Base-by-base conservation (phyloP, 2,329 filamentous ascomycete species). In the Penicillium hordei region DNA sequence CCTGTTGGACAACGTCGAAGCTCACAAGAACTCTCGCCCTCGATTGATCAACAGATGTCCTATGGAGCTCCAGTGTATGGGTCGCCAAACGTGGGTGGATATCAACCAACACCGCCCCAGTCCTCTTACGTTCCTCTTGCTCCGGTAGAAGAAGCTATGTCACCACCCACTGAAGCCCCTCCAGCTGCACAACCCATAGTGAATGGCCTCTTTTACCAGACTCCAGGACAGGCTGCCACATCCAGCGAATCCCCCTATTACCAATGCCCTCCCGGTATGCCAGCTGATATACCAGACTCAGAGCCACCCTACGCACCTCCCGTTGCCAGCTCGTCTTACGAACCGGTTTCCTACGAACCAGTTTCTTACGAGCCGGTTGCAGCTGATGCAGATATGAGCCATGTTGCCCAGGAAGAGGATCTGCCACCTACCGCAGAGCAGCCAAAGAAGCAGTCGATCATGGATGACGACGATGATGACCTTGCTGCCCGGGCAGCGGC, bases 391-490 rank as follows among this genome's bases (percentile, higher is more conserved):
- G 71, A 67, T 33, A 57, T 65, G 15, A 68, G 68, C 19, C 68
- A 76, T 43, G 67, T 70, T 27, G 62, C 69, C 6, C 69, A 76
- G 31, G 82, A 85, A 46, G 80, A 87, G 25, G 79, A 82, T 29
- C 4, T n/a, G 42, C 23, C 40, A 13, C 63, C 76, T 31, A 75
- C 80, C 25, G 78, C 79, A 10, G 79, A 83, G 7, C 88, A 84
- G 65, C 80, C 83, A 0, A 90, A 90, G 75, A 90, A 90, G 77
- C 92, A 89, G 72, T 86, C 84, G 23, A 87, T 91, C 67, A 90
- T 94, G 83, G 88, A 93, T 68, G 89, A 93, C 62, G 90, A 92
- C 13, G 89, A 76, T n/a, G 86, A 88, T 62, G 85, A 89, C 58
- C 82, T 89, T 43, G 79, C 85, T 33, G 77, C 78, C 7, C 71